Percentiles rank a stretch among this genome's conserved stretches.
phyloP scores from a whole-genome alignment of 78 protist genomes.

The Thecamonas trahens region DNA sequence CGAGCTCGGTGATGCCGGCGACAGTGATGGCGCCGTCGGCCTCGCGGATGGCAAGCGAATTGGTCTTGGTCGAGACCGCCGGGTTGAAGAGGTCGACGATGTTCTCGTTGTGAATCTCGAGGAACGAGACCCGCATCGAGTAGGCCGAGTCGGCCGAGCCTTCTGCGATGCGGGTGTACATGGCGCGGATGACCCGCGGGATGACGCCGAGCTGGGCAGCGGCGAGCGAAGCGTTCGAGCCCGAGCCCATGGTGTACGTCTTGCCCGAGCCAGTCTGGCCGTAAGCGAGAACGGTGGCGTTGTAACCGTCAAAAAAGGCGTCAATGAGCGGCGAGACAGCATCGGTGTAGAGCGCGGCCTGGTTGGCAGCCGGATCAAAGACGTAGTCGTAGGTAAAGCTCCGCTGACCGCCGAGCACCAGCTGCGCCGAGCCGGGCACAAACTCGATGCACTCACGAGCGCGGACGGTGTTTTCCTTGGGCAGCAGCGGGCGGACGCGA shows the following conservation, averaged over 20 bases:
- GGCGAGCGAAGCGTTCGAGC: too few species aligned
- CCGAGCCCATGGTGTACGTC: too few species aligned
- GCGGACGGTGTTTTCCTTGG: too few species aligned
- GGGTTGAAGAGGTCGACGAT: slow-evolving; percentile 59
- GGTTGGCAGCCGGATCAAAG: background rate
- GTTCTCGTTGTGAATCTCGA: slow-evolving; percentile 67
- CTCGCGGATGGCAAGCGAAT: too few species aligned
- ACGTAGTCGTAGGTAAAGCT: background rate
- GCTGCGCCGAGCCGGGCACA: too few species aligned
- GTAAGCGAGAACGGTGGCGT: slow-evolving; percentile 46
- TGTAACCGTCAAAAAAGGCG: slow-evolving; percentile 37
- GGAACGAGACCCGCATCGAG: slow-evolving; percentile 40
- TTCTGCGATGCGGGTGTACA: slow-evolving; percentile 35
- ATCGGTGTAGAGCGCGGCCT: background rate
- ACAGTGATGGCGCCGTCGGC: too few species aligned
- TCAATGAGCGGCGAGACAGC: background rate
- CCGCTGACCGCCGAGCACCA: too few species aligned
- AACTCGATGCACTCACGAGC: too few species aligned
- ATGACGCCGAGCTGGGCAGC: too few species aligned
- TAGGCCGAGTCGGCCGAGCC: slow-evolving; percentile 16
- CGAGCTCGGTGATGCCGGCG: background rate
- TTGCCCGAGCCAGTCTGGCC: slow-evolving; percentile 61
- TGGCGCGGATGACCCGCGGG: too few species aligned
- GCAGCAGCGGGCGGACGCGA: too few species aligned
- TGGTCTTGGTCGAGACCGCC: slow-evolving; percentile 44